Conservation (phyloP, 306 rosid genomes). For the Cucurbita argyrosperma region DNA sequence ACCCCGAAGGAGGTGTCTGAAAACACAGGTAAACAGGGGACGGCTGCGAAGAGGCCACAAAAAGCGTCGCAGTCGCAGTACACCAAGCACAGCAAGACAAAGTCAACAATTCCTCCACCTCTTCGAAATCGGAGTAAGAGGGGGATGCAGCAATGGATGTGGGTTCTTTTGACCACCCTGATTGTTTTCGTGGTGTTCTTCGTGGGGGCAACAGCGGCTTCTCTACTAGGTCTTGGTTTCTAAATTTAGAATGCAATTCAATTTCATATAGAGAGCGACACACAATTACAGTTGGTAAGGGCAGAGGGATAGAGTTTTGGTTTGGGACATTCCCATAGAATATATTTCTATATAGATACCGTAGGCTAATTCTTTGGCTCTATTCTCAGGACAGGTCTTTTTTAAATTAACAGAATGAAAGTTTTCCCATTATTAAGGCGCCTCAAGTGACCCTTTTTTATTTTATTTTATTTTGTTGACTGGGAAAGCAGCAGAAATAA, state of each 20-base stretch:
- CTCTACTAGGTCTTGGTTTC: not conserved
- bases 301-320: not conserved
- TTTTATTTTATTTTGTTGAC: too few species aligned
- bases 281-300: not conserved
- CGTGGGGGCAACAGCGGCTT: conserved; percentile 26
- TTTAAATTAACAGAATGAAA: not conserved
- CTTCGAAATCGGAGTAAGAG: conserved; percentile 63
- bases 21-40: conserved; percentile 23
- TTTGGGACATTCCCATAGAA: not conserved
- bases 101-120: conserved; percentile 45
- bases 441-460: too few species aligned
- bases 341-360: not conserved
- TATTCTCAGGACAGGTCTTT: not conserved
- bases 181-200: conserved; percentile 28
- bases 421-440: not conserved
- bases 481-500: too few species aligned
- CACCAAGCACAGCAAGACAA: conserved; percentile 37
- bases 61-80: conserved; percentile 25
- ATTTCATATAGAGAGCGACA: not conserved
- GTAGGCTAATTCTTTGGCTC: conserved; percentile 5
- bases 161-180: conserved; percentile 26
- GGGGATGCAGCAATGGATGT: conserved; percentile 73
- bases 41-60: conserved; percentile 27
- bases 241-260: not conserved
- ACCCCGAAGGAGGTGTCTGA: conserved; percentile 27